A percentile compares a stretch with the other conserved stretches of the same genome.
Evolutionary conservation across 75 land plant species (phyloP).

Genomic region (Selaginella moellendorffii): DNA sequence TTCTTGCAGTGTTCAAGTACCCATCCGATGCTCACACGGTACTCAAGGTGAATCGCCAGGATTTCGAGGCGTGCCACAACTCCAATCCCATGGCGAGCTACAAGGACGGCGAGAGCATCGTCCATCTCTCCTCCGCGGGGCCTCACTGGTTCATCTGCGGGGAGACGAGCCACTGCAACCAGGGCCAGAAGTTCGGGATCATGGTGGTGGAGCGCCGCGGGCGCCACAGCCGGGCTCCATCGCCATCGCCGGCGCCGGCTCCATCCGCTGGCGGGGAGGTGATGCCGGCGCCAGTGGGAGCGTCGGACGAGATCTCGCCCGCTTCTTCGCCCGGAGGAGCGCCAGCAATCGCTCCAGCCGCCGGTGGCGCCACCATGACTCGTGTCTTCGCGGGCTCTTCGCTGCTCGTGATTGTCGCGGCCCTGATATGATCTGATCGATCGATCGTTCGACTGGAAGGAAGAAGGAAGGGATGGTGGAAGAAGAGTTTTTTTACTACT

Average conservation of each 20-base stretch:
- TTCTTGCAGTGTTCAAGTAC: constrained; percentile 3
- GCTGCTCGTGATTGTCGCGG: too few relatives aligned
- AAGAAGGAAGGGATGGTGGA: too few relatives aligned
- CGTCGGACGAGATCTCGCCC: not conserved
- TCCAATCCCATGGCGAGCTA: not conserved
- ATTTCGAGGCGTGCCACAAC: not conserved
- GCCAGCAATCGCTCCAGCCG: not conserved
- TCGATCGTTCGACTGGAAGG: too few relatives aligned
- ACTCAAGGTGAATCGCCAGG: not conserved
- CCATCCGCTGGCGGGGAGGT: not conserved
- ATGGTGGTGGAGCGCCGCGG: constrained; percentile 1
- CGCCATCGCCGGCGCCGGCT: not conserved
- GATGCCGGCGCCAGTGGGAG: not conserved
- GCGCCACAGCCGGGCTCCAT: not conserved
- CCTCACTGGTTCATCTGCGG: constrained; percentile 7
- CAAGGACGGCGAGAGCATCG: not conserved
- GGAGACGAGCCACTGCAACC: not conserved
- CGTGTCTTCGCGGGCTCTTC: too few relatives aligned
- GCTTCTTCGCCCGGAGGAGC: not conserved
- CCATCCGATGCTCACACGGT: not conserved
- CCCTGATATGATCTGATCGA: too few relatives aligned
- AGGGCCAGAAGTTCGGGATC: not conserved
- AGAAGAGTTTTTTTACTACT: too few relatives aligned
- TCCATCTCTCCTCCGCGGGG: not conserved
- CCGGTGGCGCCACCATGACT: too few relatives aligned